A percentile compares a stretch with the other conserved stretches of the same genome.
Conservation (phyloP, 1,139 yeast genomes). For the Scheffersomyces insectosa region DNA sequence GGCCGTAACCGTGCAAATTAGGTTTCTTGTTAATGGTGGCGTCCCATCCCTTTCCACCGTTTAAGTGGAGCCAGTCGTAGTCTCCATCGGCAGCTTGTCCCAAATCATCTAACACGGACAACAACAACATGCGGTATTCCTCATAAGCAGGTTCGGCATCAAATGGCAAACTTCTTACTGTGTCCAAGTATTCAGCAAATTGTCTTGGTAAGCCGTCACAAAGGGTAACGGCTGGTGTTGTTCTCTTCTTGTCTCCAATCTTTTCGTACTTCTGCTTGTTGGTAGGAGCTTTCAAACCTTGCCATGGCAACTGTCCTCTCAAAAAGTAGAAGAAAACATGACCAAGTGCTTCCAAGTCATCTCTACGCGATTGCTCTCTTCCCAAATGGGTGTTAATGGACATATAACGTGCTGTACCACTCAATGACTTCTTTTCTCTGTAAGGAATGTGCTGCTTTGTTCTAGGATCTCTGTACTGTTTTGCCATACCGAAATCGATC, state of each 20-base stretch:
- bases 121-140: constrained; percentile 73
- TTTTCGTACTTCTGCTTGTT: constrained; percentile 95
- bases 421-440: constrained; percentile 87
- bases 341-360: constrained; percentile 92
- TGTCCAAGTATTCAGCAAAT: constrained; percentile 80
- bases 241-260: constrained; percentile 91
- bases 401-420: constrained; percentile 98
- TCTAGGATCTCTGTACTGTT: constrained; percentile 93
- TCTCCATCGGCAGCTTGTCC: constrained; percentile 81
- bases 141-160: constrained; percentile 96
- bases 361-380: constrained; percentile 93
- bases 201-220: constrained; percentile 85
- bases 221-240: constrained; percentile 75
- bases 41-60: constrained; percentile 94
- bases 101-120: constrained; percentile 67
- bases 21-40: constrained; percentile 79
- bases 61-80: constrained; percentile 93
- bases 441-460: constrained; percentile 96
- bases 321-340: constrained; percentile 93
- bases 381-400: constrained; percentile 97
- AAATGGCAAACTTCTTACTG: constrained; percentile 80
- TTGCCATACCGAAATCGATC: constrained; percentile 96
- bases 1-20: constrained; percentile 88
- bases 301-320: constrained; percentile 97
- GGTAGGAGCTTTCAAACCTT: constrained; percentile 96